Conservation (phyloP, 768 basidiomycete species). For the Hirschioporus abietinus region DNA sequence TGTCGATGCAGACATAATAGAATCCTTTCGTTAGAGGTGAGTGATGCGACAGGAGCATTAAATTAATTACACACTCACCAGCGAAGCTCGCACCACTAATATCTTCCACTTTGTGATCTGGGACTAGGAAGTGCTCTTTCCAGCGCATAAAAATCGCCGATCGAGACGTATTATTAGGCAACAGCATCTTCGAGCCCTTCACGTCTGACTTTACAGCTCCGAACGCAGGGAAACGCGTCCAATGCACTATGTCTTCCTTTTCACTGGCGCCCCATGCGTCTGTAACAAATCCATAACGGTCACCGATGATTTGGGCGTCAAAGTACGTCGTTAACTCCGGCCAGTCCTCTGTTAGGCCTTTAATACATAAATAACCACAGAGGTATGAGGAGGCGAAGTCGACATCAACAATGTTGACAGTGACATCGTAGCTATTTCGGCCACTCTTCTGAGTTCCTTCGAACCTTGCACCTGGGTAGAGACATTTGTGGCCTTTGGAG, state of each 20-base stretch:
- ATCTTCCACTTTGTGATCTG: constrained; percentile 88
- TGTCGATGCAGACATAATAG: constrained; percentile 93
- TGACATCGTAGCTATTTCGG: constrained; percentile 90
- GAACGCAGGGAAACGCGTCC: constrained; percentile 91
- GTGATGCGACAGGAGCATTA: constrained; percentile 6
- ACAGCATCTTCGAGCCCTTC: constrained; percentile 31
- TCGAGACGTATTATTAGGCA: constrained; percentile 69
- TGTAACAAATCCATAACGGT: constrained; percentile 86
- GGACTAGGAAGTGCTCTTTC: constrained; percentile 97
- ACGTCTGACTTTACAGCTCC: constrained; percentile 76
- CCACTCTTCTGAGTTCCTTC: constrained; percentile 92
- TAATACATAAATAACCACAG: constrained; percentile 90
- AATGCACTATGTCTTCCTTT: constrained; percentile 89
- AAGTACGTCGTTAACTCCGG: constrained; percentile 96
- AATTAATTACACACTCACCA: constrained; percentile 44
- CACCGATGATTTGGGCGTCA: constrained; percentile 93
- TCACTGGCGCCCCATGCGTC: constrained; percentile 88
- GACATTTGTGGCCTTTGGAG: constrained; percentile 66
- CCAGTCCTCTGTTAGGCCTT: constrained; percentile 89
- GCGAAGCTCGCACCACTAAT: constrained; percentile 95
- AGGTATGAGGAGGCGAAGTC: constrained; percentile 82
- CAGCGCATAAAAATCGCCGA: constrained; percentile 92
- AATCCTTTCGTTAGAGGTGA: constrained; percentile 51
- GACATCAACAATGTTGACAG: constrained; percentile 88
- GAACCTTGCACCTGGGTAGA: constrained; percentile 86